These are phyloP conservation scores for Chloropicon primus DNA, from an alignment of 139 green algal genomes.

Conservation along the genomic window DNA sequence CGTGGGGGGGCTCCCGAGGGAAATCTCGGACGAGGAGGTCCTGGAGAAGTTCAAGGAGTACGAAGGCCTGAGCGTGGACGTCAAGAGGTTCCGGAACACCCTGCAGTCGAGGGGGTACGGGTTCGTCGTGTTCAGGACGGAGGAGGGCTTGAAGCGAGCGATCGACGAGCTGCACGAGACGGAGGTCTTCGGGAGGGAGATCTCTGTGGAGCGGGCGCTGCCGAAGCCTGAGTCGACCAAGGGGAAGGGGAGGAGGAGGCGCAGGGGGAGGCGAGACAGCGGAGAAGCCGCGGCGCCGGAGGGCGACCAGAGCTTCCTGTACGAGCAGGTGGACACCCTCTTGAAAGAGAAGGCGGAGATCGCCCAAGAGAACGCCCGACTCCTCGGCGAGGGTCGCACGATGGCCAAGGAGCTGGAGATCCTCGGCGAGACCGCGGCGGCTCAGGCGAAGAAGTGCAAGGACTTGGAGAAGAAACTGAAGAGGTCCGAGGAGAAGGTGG, in stretches of 20 bases:
- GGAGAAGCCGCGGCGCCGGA: not conserved
- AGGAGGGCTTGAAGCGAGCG: not conserved
- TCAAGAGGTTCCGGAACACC: not conserved
- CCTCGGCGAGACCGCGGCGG: too few species aligned
- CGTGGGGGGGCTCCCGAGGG: not conserved
- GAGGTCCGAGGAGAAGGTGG: too few species aligned
- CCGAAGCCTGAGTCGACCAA: not conserved
- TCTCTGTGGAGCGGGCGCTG: not conserved
- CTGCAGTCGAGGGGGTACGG: not conserved
- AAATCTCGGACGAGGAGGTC: not conserved
- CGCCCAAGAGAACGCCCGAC: too few species aligned
- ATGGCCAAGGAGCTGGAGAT: too few species aligned
- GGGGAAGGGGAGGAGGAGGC: not conserved
- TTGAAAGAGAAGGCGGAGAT: too few species aligned
- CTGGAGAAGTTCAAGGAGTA: not conserved
- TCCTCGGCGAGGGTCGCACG: too few species aligned
- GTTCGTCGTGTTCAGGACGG: not conserved
- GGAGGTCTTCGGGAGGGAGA: not conserved
- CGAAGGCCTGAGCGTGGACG: not conserved
- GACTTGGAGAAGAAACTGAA: too few species aligned
- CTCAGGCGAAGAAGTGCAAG: too few species aligned
- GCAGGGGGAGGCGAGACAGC: not conserved
- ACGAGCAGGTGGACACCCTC: too few species aligned
- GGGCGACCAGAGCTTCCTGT: not conserved
- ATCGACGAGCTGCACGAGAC: not conserved